Percentiles rank a stretch among this genome's conserved stretches.
These are phyloP conservation scores for Eucalyptus dawsonii DNA, from an alignment of 345 rosid species.

Conservation along the genomic window DNA sequence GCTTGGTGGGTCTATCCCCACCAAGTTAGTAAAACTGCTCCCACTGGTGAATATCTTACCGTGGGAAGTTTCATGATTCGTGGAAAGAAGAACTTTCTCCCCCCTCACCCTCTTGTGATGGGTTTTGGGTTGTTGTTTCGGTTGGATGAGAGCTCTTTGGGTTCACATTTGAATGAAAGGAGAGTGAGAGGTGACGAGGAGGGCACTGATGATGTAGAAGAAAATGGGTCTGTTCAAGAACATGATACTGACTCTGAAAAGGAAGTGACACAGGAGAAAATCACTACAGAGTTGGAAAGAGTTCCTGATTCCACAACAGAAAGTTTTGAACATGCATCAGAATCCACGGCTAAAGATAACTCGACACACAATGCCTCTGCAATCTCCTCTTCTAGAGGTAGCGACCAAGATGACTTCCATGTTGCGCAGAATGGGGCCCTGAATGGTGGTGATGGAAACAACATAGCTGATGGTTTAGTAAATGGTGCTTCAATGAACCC, in stretches of 20 bases:
- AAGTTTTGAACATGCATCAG: background rate
- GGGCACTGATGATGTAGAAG: conserved; percentile 49
- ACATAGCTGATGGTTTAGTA: conserved; percentile 15
- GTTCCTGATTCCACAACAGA: background rate
- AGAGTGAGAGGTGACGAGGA: conserved; percentile 96
- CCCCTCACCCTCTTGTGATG: conserved; percentile 97
- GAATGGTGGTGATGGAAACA: conserved; percentile 5
- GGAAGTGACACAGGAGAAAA: conserved; percentile 19
- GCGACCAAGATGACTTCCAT: conserved; percentile 7
- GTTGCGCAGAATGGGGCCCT: conserved; percentile 2
- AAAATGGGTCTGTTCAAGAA: conserved; percentile 17
- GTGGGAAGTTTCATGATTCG: conserved; percentile 99
- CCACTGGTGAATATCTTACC: conserved; percentile 97
- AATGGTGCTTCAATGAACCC: conserved; percentile 36
- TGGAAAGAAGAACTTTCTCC: conserved; percentile 94
- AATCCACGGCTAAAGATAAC: background rate
- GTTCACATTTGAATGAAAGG: conserved; percentile 95
- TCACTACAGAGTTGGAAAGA: background rate
- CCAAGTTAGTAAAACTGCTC: conserved; percentile 99
- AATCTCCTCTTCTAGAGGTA: conserved; percentile 2
- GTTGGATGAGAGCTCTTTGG: conserved; percentile 96
- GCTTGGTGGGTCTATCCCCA: conserved; percentile 99
- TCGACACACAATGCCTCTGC: background rate
- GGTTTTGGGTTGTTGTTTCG: conserved; percentile 97
- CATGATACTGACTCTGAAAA: conserved; percentile 58